phyloP scores from a whole-genome alignment of 805 yeast species.

The Isabelozyma rhagii region DNA sequence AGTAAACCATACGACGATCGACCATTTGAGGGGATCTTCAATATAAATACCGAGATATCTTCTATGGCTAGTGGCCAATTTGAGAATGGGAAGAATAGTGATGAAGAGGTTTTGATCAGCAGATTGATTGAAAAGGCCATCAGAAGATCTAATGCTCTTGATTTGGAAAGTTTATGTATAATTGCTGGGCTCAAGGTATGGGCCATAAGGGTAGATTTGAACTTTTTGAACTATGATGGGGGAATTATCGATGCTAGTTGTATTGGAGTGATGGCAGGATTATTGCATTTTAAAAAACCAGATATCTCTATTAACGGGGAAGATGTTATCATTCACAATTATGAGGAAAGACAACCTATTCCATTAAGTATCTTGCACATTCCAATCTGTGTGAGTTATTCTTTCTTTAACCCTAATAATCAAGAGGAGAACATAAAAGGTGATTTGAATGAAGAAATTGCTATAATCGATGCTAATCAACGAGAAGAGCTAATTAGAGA shows the following conservation, averaged over 20 bases:
- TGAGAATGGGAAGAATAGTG: slow-evolving; percentile 69
- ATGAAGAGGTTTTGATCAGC: slow-evolving; percentile 76
- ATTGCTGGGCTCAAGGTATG: slow-evolving; percentile 90
- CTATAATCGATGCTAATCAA: slow-evolving; percentile 70
- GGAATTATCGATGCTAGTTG: slow-evolving; percentile 89
- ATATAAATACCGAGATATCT: slow-evolving; percentile 79
- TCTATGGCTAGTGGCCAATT: slow-evolving; percentile 88
- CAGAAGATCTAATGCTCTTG: slow-evolving; percentile 85
- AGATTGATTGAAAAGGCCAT: slow-evolving; percentile 89
- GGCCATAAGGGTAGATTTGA: slow-evolving; percentile 87
- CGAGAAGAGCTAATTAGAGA: slow-evolving; percentile 75
- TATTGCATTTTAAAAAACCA: slow-evolving; percentile 79
- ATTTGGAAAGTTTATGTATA: slow-evolving; percentile 85
- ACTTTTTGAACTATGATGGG: slow-evolving; percentile 87
- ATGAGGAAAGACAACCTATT: slow-evolving; percentile 82
- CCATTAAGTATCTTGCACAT: slow-evolving; percentile 81
- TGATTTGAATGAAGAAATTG: slow-evolving; percentile 54
- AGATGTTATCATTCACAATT: slow-evolving; percentile 62
- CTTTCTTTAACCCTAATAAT: slow-evolving; percentile 70
- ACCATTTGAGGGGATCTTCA: slow-evolving; percentile 89
- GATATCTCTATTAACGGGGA: slow-evolving; percentile 61
- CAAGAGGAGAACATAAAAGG: slow-evolving; percentile 72
- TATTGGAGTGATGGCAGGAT: slow-evolving; percentile 83
- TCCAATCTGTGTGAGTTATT: slow-evolving; percentile 86
- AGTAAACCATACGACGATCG: slow-evolving; percentile 82